phyloP scores from a whole-genome alignment of 768 basidiomycete genomes.

The Boletus subcaerulescens region DNA sequence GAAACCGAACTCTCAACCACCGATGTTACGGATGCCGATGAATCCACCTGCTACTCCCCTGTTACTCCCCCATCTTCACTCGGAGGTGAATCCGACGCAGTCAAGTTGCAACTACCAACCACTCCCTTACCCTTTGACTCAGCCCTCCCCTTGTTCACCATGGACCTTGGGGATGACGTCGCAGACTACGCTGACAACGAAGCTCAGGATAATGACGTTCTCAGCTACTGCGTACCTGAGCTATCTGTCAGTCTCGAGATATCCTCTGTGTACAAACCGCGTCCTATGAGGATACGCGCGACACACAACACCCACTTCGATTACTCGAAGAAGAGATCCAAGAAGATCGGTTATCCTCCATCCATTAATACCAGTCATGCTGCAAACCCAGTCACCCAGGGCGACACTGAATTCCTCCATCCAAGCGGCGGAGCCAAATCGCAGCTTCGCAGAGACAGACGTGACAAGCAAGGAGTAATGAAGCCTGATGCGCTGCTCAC shows the following conservation, averaged over 20 bases:
- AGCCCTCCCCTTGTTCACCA: slow-evolving; percentile 38
- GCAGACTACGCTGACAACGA: slow-evolving; percentile 31
- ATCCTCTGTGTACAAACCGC: slow-evolving; percentile 69
- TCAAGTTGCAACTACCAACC: not conserved
- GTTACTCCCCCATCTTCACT: slow-evolving; percentile 7
- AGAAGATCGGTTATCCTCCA: slow-evolving; percentile 27
- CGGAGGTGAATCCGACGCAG: not conserved
- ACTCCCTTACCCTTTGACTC: slow-evolving; percentile 29
- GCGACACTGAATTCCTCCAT: not conserved
- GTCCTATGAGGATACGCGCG: slow-evolving; percentile 50
- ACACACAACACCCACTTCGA: slow-evolving; percentile 25
- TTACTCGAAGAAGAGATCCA: slow-evolving; percentile 23
- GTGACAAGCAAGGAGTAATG: slow-evolving; percentile 53
- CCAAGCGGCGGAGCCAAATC: slow-evolving; percentile 30
- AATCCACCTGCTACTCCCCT: slow-evolving; percentile 13
- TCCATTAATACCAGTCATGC: not conserved
- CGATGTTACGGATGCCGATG: slow-evolving; percentile 40
- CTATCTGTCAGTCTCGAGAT: slow-evolving; percentile 62
- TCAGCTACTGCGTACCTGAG: slow-evolving; percentile 3
- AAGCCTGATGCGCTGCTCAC: slow-evolving; percentile 28
- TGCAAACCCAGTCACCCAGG: not conserved
- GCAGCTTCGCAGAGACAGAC: slow-evolving; percentile 40
- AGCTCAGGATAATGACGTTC: slow-evolving; percentile 2
- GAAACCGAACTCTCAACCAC: slow-evolving; percentile 38
- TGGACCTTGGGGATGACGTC: slow-evolving; percentile 45